Conservation (phyloP, 768 basidiomycete genomes). For the Sporobolomyces pararoseus region DNA sequence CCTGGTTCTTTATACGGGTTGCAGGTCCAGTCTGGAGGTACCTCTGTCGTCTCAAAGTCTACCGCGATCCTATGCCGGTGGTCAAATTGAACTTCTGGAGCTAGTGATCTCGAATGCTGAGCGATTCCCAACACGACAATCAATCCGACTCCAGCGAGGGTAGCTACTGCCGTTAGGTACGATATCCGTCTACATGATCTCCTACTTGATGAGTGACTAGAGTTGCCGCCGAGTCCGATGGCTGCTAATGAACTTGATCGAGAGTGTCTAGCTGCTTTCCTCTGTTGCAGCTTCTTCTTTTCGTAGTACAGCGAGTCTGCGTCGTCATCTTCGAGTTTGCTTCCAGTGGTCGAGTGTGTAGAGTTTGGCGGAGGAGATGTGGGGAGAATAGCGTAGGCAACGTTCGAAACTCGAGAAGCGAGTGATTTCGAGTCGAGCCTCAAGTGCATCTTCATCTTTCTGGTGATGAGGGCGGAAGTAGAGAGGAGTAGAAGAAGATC, state of each 20-base stretch:
- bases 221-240: not conserved
- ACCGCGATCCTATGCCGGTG: constrained; percentile 25
- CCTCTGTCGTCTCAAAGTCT: constrained; percentile 34
- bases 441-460: constrained; percentile 7
- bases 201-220: too few species aligned
- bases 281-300: constrained; percentile 2
- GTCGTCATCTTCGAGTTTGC: not conserved
- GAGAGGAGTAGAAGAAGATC: not conserved
- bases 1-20: constrained; percentile 41
- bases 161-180: not conserved
- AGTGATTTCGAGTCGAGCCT: constrained; percentile 10
- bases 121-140: not conserved
- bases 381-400: constrained; percentile 26
- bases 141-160: not conserved
- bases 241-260: constrained; percentile 2
- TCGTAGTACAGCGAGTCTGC: constrained; percentile 16
- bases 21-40: constrained; percentile 35
- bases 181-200: not conserved
- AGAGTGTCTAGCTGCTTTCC: not conserved
- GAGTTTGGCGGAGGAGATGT: not conserved
- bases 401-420: constrained; percentile 4
- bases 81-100: constrained; percentile 17
- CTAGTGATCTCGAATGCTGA: not conserved
- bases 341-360: too few species aligned
- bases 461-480: not conserved